Base-by-base conservation (phyloP, 23 red algal species). In the Gracilaria caudata region DNA sequence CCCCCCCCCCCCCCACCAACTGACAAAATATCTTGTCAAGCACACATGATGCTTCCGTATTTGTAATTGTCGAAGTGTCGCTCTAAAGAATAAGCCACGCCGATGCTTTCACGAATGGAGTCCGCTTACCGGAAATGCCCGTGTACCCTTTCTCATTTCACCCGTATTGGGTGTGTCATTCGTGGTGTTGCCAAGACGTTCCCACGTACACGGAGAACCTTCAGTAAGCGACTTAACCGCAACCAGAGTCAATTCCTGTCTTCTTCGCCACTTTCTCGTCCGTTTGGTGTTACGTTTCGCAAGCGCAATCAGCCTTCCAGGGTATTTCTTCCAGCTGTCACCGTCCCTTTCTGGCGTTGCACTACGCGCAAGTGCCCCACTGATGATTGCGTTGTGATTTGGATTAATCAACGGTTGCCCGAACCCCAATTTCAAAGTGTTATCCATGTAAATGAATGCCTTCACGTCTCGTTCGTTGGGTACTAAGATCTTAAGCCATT, bases 261-360 rank as follows among this genome's bases (percentile, higher is more conserved):
- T 61, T 29, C 23, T 61, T 61, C 26, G 57, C 57, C 57, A 61
- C 57, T 61, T 61, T 61, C 57, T 25, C 29, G n/a, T 30, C 3
- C 57, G 57, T 61, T 30, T 61, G 24, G 57, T 61, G 57, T 23
- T 29, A 12, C 57, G 57, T 30, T 61, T 30, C 23, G 24, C 57
- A 61, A 61, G 26, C 2, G 13, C 57, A 2, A 61, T 17, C 23
- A 61, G 23, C 26, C 57, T 29, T 30, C 11, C n/a, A 29, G 57
- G 57, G 57, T 61, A 61, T 12, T 61, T 61, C 57, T 61, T 61
- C 57, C 57, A 61, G 23, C 0, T 53, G 49, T 53, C 57, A 61
- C 57, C 57, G 7, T 61, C 57, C 7, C 24, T 7, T 6, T 30
- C 23, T 30, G 24, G 57, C 17, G 12, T 53, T 53, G 57, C 2